Evolutionary conservation across 352 stramenopile species (phyloP), one percentile per base, ranked within the genome.

Genomic region (Phytophthora pluvialis): DNA sequence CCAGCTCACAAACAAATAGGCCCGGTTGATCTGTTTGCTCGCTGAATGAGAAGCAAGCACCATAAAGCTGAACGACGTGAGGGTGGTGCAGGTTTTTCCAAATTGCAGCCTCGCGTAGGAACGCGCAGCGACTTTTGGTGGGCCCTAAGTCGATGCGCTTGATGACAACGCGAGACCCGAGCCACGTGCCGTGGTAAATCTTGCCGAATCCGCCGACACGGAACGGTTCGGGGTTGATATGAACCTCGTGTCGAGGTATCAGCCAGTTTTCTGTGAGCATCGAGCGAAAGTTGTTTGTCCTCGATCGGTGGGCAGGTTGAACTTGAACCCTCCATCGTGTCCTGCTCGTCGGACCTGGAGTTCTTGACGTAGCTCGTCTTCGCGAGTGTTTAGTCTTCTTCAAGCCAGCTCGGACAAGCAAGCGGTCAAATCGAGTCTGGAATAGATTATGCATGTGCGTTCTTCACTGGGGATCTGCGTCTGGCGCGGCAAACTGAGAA

Each of bases 11-110:
- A 45, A 70, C 35, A 39, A 70, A 60, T 26, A 69, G 36, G 3
- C 48, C 40, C 15, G 55, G 38, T 13, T 63, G 13, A 12, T 57
- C 31, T 36, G 33, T 29, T 61, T 67, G 21, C 16, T 53, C 49
- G 5, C 29, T 35, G 25, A 32, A 31, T 15, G 38, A 47, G 3
- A 66, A 16, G 36, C 60, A 73, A 1, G 57, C 67, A 31, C 74
- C 71, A 31, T 66, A 67, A 61, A 98, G 81, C 26, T 78, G 68
- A 3, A 98, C 80, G 28, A 98, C 69, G 67, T 97, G 95, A 10
- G 75, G 78, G 29, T 71, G 63, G 15, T 33, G 31, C n/a, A 61
- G 26, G 31, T 36, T 36, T 47, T 47, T 31, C 63, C 63, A 71
- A 29, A 67, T 38, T 12, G 54, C 49, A 1, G 33, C 63, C 36